Evolutionary conservation across 2,329 filamentous ascomycete species (phyloP).

Genomic region (Cytospora schulzeri): DNA sequence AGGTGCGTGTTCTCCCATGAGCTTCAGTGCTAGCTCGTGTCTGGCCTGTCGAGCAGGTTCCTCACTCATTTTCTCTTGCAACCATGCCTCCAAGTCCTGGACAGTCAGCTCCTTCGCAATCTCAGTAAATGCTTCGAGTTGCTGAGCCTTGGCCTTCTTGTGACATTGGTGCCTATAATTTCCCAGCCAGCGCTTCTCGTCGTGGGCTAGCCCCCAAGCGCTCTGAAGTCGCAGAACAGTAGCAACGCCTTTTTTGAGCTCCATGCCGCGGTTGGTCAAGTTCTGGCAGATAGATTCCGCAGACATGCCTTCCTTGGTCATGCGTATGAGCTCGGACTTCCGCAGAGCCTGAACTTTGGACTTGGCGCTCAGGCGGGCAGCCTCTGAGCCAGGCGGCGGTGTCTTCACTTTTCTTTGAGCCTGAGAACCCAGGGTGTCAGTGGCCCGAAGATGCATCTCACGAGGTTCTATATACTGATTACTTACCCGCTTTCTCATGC

Average conservation of each 20-base stretch:
- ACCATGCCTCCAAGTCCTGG: constrained; percentile 11
- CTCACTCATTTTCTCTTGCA: constrained; percentile 15
- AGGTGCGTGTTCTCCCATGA: constrained; percentile 25
- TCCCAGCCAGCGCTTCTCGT: constrained; percentile 24
- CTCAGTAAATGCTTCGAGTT: constrained; percentile 19
- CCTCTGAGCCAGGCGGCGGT: constrained; percentile 27
- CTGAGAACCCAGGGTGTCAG: constrained; percentile 2
- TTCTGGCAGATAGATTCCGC: constrained; percentile 27
- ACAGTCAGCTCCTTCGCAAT: constrained; percentile 21
- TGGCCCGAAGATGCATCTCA: background rate
- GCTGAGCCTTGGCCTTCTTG: constrained; percentile 24
- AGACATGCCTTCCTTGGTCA: constrained; percentile 29
- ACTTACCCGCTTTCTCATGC: constrained; percentile 29
- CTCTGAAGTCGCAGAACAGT: constrained; percentile 30
- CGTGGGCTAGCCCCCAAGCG: constrained; percentile 26
- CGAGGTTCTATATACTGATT: background rate
- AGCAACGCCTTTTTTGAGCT: constrained; percentile 29
- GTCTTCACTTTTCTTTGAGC: constrained; percentile 28
- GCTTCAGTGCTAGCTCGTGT: constrained; percentile 24
- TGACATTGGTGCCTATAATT: constrained; percentile 27
- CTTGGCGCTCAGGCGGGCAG: constrained; percentile 23
- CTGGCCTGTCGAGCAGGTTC: constrained; percentile 15
- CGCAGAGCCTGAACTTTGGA: constrained; percentile 20
- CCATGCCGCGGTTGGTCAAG: constrained; percentile 29
- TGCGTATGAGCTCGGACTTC: constrained; percentile 29